These are phyloP conservation scores for Geotrichum fermentans DNA, from an alignment of 1,139 yeast species.

Conservation along the genomic window DNA sequence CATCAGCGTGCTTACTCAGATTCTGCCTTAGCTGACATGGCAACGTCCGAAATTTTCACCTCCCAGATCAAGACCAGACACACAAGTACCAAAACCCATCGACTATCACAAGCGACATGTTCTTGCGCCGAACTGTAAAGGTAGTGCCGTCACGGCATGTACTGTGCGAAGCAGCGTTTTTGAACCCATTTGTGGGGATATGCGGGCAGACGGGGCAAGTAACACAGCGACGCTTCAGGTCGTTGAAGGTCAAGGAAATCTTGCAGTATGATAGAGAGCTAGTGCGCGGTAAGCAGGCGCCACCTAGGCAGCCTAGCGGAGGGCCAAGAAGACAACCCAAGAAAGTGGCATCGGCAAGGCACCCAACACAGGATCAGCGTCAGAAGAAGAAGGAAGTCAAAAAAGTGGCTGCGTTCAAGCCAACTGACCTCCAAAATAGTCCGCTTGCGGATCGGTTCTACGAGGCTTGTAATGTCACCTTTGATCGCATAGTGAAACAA, in stretches of 20 bases:
- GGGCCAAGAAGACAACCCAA: too few species aligned
- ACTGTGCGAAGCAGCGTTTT: not conserved
- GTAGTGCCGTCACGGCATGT: not conserved
- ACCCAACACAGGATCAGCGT: too few species aligned
- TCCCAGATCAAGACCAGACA: too few species aligned
- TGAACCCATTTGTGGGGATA: not conserved
- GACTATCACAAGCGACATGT: not conserved
- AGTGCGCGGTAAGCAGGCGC: too few species aligned
- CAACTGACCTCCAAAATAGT: constrained; percentile 10
- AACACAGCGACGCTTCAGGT: not conserved
- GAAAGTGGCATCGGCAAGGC: not conserved
- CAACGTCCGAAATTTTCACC: too few species aligned
- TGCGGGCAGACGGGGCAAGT: too few species aligned
- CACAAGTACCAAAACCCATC: not conserved
- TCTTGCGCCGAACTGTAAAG: too few species aligned
- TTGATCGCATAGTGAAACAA: not conserved
- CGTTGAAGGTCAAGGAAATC: not conserved
- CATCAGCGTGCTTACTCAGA: too few species aligned
- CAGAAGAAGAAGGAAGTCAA: not conserved
- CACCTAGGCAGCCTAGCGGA: not conserved
- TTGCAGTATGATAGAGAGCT: not conserved
- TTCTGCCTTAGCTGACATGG: too few species aligned
- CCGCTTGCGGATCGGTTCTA: constrained; percentile 5
- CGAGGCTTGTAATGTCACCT: constrained; percentile 6
- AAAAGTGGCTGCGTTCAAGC: not conserved